phyloP scores from a whole-genome alignment of 164 flowering plant genomes.

The Magnolia sinica region DNA sequence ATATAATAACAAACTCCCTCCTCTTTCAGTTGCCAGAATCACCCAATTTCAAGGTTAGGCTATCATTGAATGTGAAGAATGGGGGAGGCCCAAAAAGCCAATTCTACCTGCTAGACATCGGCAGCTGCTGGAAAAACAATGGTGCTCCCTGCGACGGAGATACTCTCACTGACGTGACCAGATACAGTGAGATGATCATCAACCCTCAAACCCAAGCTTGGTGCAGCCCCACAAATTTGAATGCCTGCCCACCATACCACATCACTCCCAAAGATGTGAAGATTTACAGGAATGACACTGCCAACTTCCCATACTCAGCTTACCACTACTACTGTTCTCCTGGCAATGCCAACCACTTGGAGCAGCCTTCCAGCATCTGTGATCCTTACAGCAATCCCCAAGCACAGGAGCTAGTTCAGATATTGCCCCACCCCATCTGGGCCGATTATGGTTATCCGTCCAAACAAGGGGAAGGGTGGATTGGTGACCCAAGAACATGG shows the following conservation, averaged over 20 bases:
- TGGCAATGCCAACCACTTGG: conserved; percentile 54
- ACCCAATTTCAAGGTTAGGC: conserved; percentile 67
- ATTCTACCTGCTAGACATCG: conserved; percentile 73
- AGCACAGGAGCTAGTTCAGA: conserved; percentile 71
- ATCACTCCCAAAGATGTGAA: conserved; percentile 40
- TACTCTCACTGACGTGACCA: conserved; percentile 65
- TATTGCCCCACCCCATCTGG: conserved; percentile 80
- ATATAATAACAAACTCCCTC: background rate
- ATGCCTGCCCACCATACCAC: conserved; percentile 71
- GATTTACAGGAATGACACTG: conserved; percentile 56
- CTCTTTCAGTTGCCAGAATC: conserved; percentile 61
- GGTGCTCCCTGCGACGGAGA: conserved; percentile 72
- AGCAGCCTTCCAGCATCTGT: conserved; percentile 52
- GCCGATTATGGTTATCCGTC: conserved; percentile 72
- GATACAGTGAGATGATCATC: conserved; percentile 87
- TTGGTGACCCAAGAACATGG: conserved; percentile 73
- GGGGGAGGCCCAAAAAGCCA: conserved; percentile 86
- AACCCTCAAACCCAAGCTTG: conserved; percentile 60
- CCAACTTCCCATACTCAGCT: conserved; percentile 63
- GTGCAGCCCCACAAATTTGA: conserved; percentile 48
- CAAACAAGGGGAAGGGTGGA: conserved; percentile 68
- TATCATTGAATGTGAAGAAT: conserved; percentile 54
- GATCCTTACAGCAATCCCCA: conserved; percentile 94
- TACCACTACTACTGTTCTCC: conserved; percentile 78
- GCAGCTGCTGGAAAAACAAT: conserved; percentile 86